A percentile compares a stretch with the other conserved stretches of the same genome.
Conservation (phyloP, 306 rosid species). For the Pyrus pyrifolia region DNA sequence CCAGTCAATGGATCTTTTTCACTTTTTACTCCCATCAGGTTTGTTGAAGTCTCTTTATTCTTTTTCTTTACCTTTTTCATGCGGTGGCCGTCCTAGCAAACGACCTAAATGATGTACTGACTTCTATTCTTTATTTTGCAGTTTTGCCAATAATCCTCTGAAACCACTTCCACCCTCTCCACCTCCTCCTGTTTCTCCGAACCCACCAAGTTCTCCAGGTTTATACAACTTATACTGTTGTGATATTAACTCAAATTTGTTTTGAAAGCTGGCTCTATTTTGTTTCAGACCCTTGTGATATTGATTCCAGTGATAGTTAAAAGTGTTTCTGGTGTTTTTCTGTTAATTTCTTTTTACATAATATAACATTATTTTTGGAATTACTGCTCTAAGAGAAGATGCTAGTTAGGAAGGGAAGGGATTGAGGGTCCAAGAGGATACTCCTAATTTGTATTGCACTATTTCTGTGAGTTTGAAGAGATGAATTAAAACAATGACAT, state of each 20-base stretch:
- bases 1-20: constrained; percentile 85
- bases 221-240: not conserved
- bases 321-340: not conserved
- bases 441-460: not conserved
- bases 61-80: not conserved
- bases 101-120: constrained; percentile 3
- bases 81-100: not conserved
- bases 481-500: too few species aligned
- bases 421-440: not conserved
- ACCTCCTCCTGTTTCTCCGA: constrained; percentile 36
- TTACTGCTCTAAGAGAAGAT: not conserved
- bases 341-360: not conserved
- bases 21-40: constrained; percentile 90
- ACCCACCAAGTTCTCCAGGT: constrained; percentile 38
- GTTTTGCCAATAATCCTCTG: constrained; percentile 59
- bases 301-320: not conserved
- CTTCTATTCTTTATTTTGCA: constrained; percentile 25
- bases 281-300: not conserved
- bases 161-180: constrained; percentile 17
- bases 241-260: not conserved
- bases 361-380: not conserved
- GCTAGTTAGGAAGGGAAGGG: not conserved
- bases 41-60: constrained; percentile 11
- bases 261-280: not conserved
- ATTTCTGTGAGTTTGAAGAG: too few species aligned